A percentile compares a stretch with the other conserved stretches of the same genome.
Evolutionary conservation across 768 basidiomycete genomes (phyloP).

Genomic region (Auricularia cornea): DNA sequence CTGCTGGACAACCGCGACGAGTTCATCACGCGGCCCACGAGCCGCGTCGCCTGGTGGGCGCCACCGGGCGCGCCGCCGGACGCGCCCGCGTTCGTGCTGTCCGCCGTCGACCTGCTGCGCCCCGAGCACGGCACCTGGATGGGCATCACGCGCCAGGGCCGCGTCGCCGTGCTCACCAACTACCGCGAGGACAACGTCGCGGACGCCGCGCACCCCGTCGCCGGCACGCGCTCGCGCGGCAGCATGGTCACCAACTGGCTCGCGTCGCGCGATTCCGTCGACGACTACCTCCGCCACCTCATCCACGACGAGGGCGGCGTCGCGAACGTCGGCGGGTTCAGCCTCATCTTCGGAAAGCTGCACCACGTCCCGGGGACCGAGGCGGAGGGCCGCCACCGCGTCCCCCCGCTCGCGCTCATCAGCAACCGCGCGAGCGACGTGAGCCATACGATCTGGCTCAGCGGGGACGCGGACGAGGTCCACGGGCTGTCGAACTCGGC

Average conservation of each 20-base stretch:
- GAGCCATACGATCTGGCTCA: background rate
- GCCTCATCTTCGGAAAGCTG: background rate
- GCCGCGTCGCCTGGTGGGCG: background rate
- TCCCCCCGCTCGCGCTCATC: background rate
- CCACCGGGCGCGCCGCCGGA: background rate
- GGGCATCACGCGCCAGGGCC: slow-evolving; percentile 12
- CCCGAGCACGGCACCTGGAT: slow-evolving; percentile 13
- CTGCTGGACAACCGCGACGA: slow-evolving; percentile 8
- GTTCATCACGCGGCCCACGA: slow-evolving; percentile 4
- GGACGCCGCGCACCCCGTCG: background rate
- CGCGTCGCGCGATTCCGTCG: background rate
- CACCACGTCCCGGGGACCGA: background rate
- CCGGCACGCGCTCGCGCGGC: background rate
- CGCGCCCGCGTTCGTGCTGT: background rate
- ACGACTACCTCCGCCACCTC: background rate
- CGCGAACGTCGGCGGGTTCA: background rate
- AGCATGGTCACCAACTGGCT: background rate
- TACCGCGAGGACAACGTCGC: background rate
- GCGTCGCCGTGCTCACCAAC: slow-evolving; percentile 10
- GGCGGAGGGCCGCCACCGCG: background rate
- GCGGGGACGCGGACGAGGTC: background rate
- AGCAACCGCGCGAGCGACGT: background rate
- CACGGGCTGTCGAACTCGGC: background rate
- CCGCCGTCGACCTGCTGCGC: background rate
- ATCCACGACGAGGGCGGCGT: background rate